These are phyloP conservation scores for Logfia minima DNA, from an alignment of 129 eudicot species.

Conservation along the genomic window DNA sequence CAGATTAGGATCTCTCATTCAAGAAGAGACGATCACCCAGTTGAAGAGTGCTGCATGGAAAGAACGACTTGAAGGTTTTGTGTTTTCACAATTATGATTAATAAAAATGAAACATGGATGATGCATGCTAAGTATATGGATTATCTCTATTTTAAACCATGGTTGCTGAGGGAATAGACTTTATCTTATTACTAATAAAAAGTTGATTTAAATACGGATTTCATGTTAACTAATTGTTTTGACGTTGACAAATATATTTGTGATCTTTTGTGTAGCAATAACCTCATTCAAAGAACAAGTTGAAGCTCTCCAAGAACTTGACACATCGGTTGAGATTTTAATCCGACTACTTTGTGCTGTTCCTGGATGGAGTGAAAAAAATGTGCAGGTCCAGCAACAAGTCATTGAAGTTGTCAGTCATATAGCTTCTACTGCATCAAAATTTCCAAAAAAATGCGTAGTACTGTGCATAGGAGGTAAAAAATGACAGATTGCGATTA, in stretches of 20 bases:
- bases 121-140: background rate
- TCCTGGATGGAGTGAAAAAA: slow-evolving; percentile 99
- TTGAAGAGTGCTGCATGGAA: slow-evolving; percentile 98
- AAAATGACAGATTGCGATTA: background rate
- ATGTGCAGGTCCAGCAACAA: slow-evolving; percentile 99
- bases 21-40: slow-evolving; percentile 65
- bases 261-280: slow-evolving; percentile 57
- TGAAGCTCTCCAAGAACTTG: slow-evolving; percentile 65
- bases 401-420: slow-evolving; percentile 76
- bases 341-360: slow-evolving; percentile 81
- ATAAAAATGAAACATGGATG: background rate
- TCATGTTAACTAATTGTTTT: background rate
- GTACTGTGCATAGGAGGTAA: slow-evolving; percentile 89
- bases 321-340: slow-evolving; percentile 76
- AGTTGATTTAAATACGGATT: background rate
- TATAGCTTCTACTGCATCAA: slow-evolving; percentile 78
- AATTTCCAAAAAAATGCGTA: slow-evolving; percentile 92
- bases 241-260: slow-evolving; percentile 15
- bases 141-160: background rate
- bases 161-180: background rate
- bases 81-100: slow-evolving; percentile 4
- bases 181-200: background rate
- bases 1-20: slow-evolving; percentile 77
- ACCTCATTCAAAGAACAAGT: slow-evolving; percentile 79
- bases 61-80: slow-evolving; percentile 93